Percentiles rank a stretch among this genome's conserved stretches.
Evolutionary conservation across 345 rosid genomes (phyloP).

Genomic region (Kandelia obovata): DNA sequence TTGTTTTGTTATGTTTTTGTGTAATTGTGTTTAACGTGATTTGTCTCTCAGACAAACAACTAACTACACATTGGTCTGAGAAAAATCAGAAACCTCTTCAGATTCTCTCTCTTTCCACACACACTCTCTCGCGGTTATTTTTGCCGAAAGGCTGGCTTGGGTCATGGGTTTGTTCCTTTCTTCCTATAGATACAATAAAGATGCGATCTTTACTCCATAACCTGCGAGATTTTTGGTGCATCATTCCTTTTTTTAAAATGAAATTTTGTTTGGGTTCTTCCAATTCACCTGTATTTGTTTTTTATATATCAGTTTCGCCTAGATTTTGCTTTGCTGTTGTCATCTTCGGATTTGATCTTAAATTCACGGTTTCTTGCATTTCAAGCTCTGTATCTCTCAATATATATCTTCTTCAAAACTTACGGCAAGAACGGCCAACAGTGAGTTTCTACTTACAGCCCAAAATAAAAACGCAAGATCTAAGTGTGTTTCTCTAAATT

Average conservation of each 20-base stretch:
- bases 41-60: constrained; percentile 39
- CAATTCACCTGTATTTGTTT: not conserved
- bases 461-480: not conserved
- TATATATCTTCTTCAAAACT: not conserved
- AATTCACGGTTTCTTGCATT: constrained; percentile 15
- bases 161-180: constrained; percentile 30
- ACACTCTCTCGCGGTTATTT: constrained; percentile 16
- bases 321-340: constrained; percentile 21
- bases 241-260: constrained; percentile 14
- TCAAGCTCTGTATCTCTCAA: constrained; percentile 10
- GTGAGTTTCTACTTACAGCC: not conserved
- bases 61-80: constrained; percentile 17
- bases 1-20: not conserved
- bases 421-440: not conserved
- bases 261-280: constrained; percentile 5
- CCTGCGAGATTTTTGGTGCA: constrained; percentile 34
- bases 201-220: constrained; percentile 14
- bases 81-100: constrained; percentile 31
- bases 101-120: constrained; percentile 4
- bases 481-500: not conserved
- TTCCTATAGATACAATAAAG: not conserved
- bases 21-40: constrained; percentile 1
- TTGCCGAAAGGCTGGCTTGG: constrained; percentile 30
- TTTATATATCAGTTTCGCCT: not conserved
- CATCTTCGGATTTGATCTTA: constrained; percentile 17